These are phyloP conservation scores for Neospora caninum DNA, from an alignment of 169 alveolate genomes.

Conservation along the genomic window DNA sequence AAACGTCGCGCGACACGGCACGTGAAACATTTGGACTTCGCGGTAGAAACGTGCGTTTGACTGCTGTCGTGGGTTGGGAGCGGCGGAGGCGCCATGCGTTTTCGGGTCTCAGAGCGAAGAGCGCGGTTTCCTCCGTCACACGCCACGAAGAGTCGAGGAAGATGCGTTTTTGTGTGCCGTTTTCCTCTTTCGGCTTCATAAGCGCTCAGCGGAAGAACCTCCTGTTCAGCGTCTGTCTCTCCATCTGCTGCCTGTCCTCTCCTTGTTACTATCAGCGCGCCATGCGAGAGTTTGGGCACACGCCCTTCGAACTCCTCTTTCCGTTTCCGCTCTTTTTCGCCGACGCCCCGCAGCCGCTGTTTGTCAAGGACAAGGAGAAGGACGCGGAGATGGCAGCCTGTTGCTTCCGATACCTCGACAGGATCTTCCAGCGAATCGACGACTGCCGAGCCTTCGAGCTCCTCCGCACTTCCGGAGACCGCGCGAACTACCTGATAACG, in stretches of 20 bases:
- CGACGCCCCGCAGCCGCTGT: constrained; percentile 76
- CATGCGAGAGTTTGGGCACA: constrained; percentile 37
- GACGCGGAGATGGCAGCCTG: constrained; percentile 70
- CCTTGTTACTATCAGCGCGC: constrained; percentile 13
- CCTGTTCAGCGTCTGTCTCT: too few species aligned
- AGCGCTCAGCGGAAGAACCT: too few species aligned
- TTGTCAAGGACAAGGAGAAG: constrained; percentile 59
- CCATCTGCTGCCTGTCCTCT: neutral
- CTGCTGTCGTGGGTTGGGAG: too few species aligned
- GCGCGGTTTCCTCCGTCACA: too few species aligned
- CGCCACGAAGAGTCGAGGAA: too few species aligned
- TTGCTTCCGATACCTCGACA: constrained; percentile 71
- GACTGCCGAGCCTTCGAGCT: constrained; percentile 93
- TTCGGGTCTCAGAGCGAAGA: too few species aligned
- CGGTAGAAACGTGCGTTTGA: too few species aligned
- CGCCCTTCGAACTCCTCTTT: constrained; percentile 47
- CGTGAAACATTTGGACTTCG: too few species aligned
- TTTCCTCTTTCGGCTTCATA: too few species aligned
- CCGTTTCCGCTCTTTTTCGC: constrained; percentile 72
- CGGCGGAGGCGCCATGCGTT: too few species aligned
- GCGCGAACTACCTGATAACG: constrained; percentile 91
- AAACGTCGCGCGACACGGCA: too few species aligned
- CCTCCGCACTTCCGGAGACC: constrained; percentile 88
- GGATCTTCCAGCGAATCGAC: constrained; percentile 71
- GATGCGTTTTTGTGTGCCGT: too few species aligned